Evolutionary conservation across 169 alveolate genomes (phyloP), one percentile per base, ranked within the genome.

Genomic region (Theileria parva): DNA sequence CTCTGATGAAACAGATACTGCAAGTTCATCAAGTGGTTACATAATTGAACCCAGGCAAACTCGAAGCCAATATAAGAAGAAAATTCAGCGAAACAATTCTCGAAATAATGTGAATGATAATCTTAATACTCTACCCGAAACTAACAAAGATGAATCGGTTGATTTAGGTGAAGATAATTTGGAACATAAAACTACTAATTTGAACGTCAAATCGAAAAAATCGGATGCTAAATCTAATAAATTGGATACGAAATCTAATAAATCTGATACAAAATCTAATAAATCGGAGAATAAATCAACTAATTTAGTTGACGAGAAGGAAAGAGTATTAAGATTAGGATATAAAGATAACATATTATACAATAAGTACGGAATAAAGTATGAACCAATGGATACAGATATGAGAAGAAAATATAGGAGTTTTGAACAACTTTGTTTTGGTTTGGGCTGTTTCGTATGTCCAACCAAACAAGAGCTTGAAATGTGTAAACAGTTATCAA

Each of bases 391-490:
- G 27, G 32, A 15, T 34, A 59, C 2, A 30, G 77, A 69, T 37
- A 25, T 69, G 63, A 50, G 80, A 19, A 73, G 80, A 59, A 73
- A 44, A 19, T 73, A 51, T 30, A 73, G 7, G n/a, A 44, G 61
- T 21, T 73, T 73, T 28, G 65, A 69, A n/a, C 23, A 25, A 23
- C 65, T 51, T 21, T 69, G 65, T 27, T 39, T 83, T 39, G 77
- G 81, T n/a, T 51, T 83, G 23, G 89, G 89, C 13, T 71, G 80
- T 37, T 11, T 66, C 7, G 85, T 76, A 61, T 11, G 81, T 8
- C 89, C 89, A 2, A 77, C 89, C 5, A 72, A 77, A 23, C 76
- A 83, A n/a, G 89, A 83, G 60, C 61, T 83, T 32, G 74, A 67
- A 23, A 76, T 83, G 81, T 77, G 61, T 59, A 21, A 19, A 25